Evolutionary conservation across 2,329 filamentous ascomycete genomes (phyloP).

Genomic region (Lasiodiplodia citricola): DNA sequence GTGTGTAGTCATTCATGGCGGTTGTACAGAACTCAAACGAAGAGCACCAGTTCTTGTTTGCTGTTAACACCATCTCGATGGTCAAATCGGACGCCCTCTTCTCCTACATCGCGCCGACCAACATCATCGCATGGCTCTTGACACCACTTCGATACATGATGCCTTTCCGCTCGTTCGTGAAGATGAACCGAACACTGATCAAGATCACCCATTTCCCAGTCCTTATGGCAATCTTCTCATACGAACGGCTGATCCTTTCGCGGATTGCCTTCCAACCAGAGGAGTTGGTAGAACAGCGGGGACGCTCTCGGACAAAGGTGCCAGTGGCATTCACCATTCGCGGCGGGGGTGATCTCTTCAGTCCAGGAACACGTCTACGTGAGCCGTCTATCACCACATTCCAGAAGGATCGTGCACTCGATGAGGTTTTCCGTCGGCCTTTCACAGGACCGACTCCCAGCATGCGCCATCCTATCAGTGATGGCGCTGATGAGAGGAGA

Average conservation of each 20-base stretch:
- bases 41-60: conserved; percentile 91
- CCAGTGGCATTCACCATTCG: conserved; percentile 46
- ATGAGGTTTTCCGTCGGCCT: conserved; percentile 82
- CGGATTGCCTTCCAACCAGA: conserved; percentile 79
- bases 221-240: conserved; percentile 82
- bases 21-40: conserved; percentile 93
- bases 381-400: conserved; percentile 89
- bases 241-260: conserved; percentile 81
- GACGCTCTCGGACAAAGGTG: conserved; percentile 62
- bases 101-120: conserved; percentile 89
- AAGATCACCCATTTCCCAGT: conserved; percentile 90
- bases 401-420: conserved; percentile 86
- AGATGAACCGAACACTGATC: conserved; percentile 87
- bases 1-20: conserved; percentile 70
- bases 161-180: conserved; percentile 80
- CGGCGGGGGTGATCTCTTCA: conserved; percentile 67
- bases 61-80: conserved; percentile 96
- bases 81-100: conserved; percentile 98
- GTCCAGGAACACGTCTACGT: conserved; percentile 69
- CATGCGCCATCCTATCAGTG: conserved; percentile 24
- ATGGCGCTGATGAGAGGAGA: conserved; percentile 60
- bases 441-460: conserved; percentile 62
- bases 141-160: conserved; percentile 82
- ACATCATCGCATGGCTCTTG: conserved; percentile 87
- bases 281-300: conserved; percentile 78